phyloP scores from a whole-genome alignment of 108 stramenopile species.

The Epipyxis sp. region DNA sequence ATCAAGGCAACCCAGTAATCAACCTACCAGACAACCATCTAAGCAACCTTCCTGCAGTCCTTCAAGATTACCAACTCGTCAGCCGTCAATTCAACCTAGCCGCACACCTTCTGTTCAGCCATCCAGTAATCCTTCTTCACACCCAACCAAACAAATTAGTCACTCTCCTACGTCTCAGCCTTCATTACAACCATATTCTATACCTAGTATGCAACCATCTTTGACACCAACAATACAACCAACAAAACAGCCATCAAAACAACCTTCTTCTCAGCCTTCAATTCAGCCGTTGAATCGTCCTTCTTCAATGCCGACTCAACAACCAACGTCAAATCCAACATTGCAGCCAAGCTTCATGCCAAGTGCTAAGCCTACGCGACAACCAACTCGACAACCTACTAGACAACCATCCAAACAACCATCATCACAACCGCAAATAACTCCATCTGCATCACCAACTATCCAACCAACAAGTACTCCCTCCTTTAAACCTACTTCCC shows the following conservation, averaged over 20 bases:
- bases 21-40: constrained; percentile 6
- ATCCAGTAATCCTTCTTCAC: background rate
- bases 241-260: too few species aligned
- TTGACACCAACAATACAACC: too few species aligned
- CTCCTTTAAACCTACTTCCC: background rate
- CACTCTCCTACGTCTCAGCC: background rate
- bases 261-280: too few species aligned
- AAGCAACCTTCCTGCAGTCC: background rate
- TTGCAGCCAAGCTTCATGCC: too few species aligned
- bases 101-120: constrained; percentile 1
- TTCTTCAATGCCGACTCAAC: too few species aligned
- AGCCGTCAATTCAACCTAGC: background rate
- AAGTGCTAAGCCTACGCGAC: too few species aligned
- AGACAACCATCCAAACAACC: too few species aligned
- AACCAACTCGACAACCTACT: too few species aligned
- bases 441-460: background rate
- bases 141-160: background rate
- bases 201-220: constrained; percentile 10
- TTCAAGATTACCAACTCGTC: constrained; percentile 1
- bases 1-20: background rate
- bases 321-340: too few species aligned
- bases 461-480: background rate
- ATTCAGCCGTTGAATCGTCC: too few species aligned
- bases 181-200: background rate
- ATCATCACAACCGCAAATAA: too few species aligned